phyloP scores from a whole-genome alignment of 176 grass and related monocot genomes.

The Chloris gayana region DNA sequence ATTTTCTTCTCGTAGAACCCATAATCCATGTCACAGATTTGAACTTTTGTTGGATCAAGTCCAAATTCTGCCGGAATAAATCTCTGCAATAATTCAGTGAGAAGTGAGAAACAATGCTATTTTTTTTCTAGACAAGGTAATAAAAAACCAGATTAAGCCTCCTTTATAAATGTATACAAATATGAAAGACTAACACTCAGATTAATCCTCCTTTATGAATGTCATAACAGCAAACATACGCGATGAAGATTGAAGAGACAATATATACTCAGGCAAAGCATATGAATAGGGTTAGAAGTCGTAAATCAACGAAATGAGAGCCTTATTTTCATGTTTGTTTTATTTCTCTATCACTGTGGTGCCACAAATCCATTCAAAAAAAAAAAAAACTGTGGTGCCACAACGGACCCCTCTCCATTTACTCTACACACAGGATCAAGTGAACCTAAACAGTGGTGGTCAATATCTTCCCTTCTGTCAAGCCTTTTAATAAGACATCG shows the following conservation, averaged over 20 bases:
- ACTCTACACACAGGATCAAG: neutral
- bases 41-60: conserved; percentile 78
- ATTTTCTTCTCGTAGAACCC: conserved; percentile 82
- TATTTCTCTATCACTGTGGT: neutral
- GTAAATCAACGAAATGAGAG: neutral
- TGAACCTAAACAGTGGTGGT: neutral
- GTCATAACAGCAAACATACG: neutral
- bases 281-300: too few species aligned
- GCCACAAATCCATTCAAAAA: too few species aligned
- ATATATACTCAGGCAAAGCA: neutral
- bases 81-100: conserved; percentile 54
- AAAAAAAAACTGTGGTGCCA: neutral
- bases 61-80: conserved; percentile 95
- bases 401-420: neutral
- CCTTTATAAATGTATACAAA: neutral
- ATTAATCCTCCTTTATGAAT: neutral
- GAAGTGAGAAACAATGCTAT: conserved; percentile 12
- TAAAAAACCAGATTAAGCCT: neutral
- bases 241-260: neutral
- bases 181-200: neutral
- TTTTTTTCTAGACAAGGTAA: neutral
- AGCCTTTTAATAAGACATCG: neutral
- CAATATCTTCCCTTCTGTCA: neutral
- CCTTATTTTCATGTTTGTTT: neutral
- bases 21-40: conserved; percentile 68